Evolutionary conservation across 441 rosid genomes (phyloP), one percentile per base, ranked within the genome.

Genomic region (Aquilaria agallochum): DNA sequence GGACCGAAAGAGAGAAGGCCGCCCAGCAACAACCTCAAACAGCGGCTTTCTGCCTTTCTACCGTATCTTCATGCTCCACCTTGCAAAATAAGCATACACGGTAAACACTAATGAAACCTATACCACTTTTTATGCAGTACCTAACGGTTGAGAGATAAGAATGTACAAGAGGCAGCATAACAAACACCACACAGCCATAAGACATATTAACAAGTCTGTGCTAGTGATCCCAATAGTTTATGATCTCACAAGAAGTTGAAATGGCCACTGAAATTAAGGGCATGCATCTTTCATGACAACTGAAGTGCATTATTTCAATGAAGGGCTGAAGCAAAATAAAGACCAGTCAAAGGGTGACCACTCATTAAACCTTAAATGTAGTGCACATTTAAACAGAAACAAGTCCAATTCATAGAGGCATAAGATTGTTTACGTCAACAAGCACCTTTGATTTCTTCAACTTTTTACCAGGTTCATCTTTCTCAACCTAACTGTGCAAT

Each of bases 61-160:
- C 62, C 15, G 47, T 48, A 50, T 64, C 62, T 27, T 64, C 68
- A 50, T 56, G 62, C 6, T 64, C 68, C 36, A 64, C 56, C 68
- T 64, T 53, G 48, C 20, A 20, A 54, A 47, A 20, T 20, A 47
- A 40, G 9, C 50, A 55, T 15, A 15, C 31, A 48, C 31, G 46
- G 15, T 44, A 46, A n/a, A 31, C 46, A 55, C 33, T 15, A 9
- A 15, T 20, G 8, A 30, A 10, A 57, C 44, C 31, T 31, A 20
- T 6, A 30, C 50, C 54, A 5, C 27, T 52, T 62, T 31, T 9
- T 8, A 40, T 50, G 44, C 20, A 13, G 12, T 10, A 60, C 11
- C 15, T 50, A 50, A 5, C 53, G 5, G 14, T 11, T 40, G 13
- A 49, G 52, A 7, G 7, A 53, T 20, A 13, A 42, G 42, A 40